A percentile compares a stretch with the other conserved stretches of the same genome.
These are phyloP conservation scores for Rutstroemia sp. DNA, from an alignment of 2,329 filamentous ascomycete genomes.

Conservation along the genomic window DNA sequence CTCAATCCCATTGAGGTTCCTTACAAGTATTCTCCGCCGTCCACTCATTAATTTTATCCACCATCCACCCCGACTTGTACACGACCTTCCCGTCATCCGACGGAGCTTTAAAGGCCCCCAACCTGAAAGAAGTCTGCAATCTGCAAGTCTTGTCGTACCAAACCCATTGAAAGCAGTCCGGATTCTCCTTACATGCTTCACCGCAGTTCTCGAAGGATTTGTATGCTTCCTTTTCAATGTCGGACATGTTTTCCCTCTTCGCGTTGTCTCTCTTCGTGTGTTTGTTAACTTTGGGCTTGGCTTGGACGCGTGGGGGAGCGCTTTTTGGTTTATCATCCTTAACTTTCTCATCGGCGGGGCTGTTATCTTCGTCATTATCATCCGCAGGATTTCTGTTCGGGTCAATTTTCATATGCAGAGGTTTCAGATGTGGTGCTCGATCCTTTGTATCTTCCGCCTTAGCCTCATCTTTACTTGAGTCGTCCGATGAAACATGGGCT, in stretches of 20 bases:
- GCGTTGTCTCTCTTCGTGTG: neutral
- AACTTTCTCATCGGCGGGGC: too few relatives aligned
- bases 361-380: neutral
- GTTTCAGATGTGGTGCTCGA: neutral
- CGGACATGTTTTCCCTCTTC: neutral
- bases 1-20: neutral
- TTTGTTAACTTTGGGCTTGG: constrained; percentile 23
- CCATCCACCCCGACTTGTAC: constrained; percentile 15
- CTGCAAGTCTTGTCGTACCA: constrained; percentile 20
- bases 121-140: constrained; percentile 9
- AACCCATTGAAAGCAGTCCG: constrained; percentile 32
- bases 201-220: constrained; percentile 37
- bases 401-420: neutral
- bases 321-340: too few relatives aligned
- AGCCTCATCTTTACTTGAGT: neutral
- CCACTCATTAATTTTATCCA: constrained; percentile 14
- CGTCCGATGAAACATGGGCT: neutral
- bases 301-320: too few relatives aligned
- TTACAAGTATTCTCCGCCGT: constrained; percentile 11
- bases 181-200: constrained; percentile 37
- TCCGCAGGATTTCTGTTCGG: neutral
- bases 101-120: constrained; percentile 10
- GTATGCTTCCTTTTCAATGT: constrained; percentile 33
- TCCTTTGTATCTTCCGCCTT: neutral
- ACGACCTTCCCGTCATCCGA: constrained; percentile 1